Conservation (phyloP, 208 protist species). For the Trypanosoma cruzi region DNA sequence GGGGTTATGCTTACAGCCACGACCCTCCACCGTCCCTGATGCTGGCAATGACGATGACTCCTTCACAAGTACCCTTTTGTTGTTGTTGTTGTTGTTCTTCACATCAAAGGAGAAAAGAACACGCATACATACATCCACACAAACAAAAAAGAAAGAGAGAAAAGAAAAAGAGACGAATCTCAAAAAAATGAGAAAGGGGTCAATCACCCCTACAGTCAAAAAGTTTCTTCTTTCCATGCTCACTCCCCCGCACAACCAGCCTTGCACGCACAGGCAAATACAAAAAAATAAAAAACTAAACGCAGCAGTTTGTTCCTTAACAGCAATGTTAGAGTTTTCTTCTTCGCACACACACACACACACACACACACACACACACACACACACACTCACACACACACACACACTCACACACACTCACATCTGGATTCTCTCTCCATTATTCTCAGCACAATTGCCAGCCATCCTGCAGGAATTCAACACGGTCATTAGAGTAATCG, state of each 20-base stretch:
- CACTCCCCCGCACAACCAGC: no score
- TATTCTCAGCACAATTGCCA: constrained; percentile 4
- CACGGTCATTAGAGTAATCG: background rate
- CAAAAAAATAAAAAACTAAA: no score
- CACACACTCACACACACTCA: no score
- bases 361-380: background rate
- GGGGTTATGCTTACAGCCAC: background rate
- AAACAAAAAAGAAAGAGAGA: background rate
- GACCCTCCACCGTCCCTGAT: background rate
- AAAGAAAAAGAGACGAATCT: background rate
- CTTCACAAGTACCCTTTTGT: background rate
- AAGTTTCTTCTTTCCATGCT: no score
- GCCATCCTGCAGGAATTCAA: constrained; percentile 6
- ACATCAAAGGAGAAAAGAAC: background rate
- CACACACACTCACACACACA: constrained; percentile 15
- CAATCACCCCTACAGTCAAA: no score
- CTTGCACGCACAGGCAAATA: no score
- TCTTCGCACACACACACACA: constrained; percentile 12
- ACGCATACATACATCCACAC: background rate
- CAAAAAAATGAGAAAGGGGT: no score
- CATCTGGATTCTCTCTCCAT: background rate
- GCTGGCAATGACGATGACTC: background rate
- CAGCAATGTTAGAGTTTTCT: background rate
- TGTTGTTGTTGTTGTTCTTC: no score
- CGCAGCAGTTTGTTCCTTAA: no score